These are phyloP conservation scores for Trametes sp. DNA, from an alignment of 1,284 basidiomycete species.

Conservation along the genomic window DNA sequence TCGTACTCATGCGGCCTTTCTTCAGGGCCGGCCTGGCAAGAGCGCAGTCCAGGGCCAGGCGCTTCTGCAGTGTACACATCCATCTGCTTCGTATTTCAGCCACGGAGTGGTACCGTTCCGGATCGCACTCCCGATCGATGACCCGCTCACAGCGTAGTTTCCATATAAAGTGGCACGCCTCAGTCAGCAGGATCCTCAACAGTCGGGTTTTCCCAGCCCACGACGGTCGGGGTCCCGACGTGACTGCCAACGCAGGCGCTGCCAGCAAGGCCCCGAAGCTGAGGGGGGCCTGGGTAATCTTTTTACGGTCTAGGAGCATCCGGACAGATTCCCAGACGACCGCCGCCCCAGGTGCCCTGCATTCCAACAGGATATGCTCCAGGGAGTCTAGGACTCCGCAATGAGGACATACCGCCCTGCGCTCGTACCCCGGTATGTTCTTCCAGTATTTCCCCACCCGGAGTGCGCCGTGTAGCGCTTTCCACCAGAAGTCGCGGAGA, in stretches of 20 bases:
- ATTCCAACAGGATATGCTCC: conserved; percentile 43
- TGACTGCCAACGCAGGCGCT: background rate
- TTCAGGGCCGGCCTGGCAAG: background rate
- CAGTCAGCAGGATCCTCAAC: conserved; percentile 36
- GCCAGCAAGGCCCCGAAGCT: background rate
- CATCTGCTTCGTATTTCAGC: background rate
- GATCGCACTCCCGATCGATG: conserved; percentile 16
- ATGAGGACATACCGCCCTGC: conserved; percentile 34
- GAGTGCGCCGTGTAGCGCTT: conserved; percentile 38
- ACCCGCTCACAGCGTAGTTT: conserved; percentile 30
- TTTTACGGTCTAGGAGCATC: no score
- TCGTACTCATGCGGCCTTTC: background rate
- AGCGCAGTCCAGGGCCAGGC: background rate
- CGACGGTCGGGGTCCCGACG: no score
- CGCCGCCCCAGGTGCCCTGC: conserved; percentile 33
- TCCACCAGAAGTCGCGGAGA: conserved; percentile 42
- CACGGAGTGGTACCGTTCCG: background rate
- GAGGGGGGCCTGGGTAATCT: no score
- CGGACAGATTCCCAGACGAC: conserved; percentile 37
- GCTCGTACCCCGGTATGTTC: conserved; percentile 33
- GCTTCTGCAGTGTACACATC: background rate
- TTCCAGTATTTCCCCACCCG: conserved; percentile 40
- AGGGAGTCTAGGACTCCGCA: conserved; percentile 38
- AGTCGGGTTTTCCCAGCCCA: conserved; percentile 16
- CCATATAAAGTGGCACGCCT: conserved; percentile 41